Evolutionary conservation across 768 basidiomycete species (phyloP), one percentile per base, ranked within the genome.

Genomic region (Tulasnella sp.): DNA sequence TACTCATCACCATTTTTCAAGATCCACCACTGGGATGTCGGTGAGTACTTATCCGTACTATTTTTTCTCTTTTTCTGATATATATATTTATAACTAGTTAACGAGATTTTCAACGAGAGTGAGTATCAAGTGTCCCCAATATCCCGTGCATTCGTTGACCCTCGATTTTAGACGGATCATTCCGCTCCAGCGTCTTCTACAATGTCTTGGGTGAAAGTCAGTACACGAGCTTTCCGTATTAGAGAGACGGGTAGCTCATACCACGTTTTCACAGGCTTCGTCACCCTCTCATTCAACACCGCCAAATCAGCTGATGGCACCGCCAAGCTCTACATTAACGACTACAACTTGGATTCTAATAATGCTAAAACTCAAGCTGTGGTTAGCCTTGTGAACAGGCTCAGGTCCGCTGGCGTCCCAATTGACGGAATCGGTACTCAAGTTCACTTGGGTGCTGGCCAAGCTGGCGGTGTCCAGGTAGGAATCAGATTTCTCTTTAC

Each of bases 51-150:
- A n/a, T n/a, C n/a, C n/a, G n/a, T n/a, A n/a, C n/a, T n/a, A n/a
- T n/a, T n/a, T n/a, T n/a, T n/a, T n/a, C n/a, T n/a, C n/a, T n/a
- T n/a, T n/a, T n/a, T n/a, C n/a, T n/a, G n/a, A n/a, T n/a, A n/a
- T n/a, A n/a, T n/a, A n/a, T n/a, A n/a, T n/a, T n/a, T n/a, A n/a
- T 48, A 55, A 60, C 37, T 60, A 39, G 51, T 61, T 42, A 63
- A 61, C 56, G 73, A 75, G 61, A 71, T 71, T 47, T 66, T 76
- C 59, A 73, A 74, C 61, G 74, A 75, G 27, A n/a, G n/a, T n/a
- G n/a, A n/a, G n/a, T n/a, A n/a, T n/a, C n/a, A n/a, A n/a, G n/a
- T n/a, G n/a, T n/a, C n/a, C n/a, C n/a, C n/a, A n/a, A n/a, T n/a
- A n/a, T n/a, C n/a, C n/a, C n/a, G n/a, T n/a, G n/a, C n/a, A n/a